Conservation (phyloP, 768 basidiomycete species). For the button mushroom (Agaricus bisporus) region DNA sequence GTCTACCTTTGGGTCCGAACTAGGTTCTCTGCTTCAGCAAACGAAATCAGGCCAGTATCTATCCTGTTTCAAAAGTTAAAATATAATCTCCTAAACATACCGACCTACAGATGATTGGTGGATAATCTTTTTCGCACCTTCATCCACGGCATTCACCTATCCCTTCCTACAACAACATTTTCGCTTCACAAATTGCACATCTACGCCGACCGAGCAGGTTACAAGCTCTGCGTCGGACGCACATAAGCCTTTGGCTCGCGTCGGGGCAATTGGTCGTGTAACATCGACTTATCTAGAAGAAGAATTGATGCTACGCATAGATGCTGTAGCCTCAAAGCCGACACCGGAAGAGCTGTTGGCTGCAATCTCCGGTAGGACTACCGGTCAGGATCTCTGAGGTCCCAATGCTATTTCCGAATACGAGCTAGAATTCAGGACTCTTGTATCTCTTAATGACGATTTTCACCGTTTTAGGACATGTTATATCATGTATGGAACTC, state of each 20-base stretch:
- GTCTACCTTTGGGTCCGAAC: constrained; percentile 37
- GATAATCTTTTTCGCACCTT: constrained; percentile 18
- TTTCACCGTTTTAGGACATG: too few relatives aligned
- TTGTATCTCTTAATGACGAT: too few relatives aligned
- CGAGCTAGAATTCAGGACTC: too few relatives aligned
- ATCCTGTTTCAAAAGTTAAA: too few relatives aligned
- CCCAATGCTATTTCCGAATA: too few relatives aligned
- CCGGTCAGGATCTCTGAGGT: too few relatives aligned
- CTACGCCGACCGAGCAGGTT: background rate
- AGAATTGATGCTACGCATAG: constrained; percentile 7
- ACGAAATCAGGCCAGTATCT: background rate
- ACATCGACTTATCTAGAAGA: constrained; percentile 14
- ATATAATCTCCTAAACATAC: too few relatives aligned
- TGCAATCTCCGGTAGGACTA: background rate
- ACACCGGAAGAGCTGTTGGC: constrained; percentile 13
- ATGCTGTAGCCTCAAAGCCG: constrained; percentile 14
- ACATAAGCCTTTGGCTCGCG: background rate
- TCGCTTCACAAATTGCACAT: background rate
- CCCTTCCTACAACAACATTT: constrained; percentile 13
- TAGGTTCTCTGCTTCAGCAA: constrained; percentile 19
- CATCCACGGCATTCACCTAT: constrained; percentile 12
- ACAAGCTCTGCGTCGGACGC: background rate
- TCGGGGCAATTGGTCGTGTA: constrained; percentile 16
- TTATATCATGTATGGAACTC: too few relatives aligned
- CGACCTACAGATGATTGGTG: constrained; percentile 13